Conservation (phyloP, 768 basidiomycete species). For the Russula griseocarnosa region DNA sequence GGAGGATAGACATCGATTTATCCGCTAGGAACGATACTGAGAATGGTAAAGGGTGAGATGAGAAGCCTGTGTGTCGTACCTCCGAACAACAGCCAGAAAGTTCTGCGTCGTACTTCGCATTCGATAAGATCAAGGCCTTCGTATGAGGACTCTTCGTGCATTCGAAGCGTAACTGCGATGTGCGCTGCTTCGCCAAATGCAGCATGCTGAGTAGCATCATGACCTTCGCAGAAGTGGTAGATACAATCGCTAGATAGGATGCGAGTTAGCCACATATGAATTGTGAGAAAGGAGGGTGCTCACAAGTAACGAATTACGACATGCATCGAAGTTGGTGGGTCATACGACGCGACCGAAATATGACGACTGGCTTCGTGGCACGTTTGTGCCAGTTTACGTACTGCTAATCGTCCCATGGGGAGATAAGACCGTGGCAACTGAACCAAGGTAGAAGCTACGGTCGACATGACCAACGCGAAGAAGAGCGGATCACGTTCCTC, state of each 20-base stretch:
- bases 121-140: constrained; percentile 82
- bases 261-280: constrained; percentile 13
- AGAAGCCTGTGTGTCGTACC: constrained; percentile 44
- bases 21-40: constrained; percentile 52
- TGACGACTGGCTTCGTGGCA: constrained; percentile 81
- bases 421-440: constrained; percentile 87
- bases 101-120: constrained; percentile 78
- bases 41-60: constrained; percentile 10
- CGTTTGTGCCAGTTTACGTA: constrained; percentile 78
- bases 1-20: constrained; percentile 82
- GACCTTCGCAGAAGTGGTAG: constrained; percentile 86
- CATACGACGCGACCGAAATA: constrained; percentile 74
- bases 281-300: constrained; percentile 34
- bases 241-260: constrained; percentile 58
- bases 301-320: constrained; percentile 88
- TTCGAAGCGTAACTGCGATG: constrained; percentile 73
- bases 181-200: constrained; percentile 85
- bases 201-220: constrained; percentile 82
- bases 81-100: constrained; percentile 88
- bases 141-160: constrained; percentile 85
- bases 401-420: constrained; percentile 78
- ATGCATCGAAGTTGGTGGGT: constrained; percentile 78
- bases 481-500: constrained; percentile 89
- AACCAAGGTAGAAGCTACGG: constrained; percentile 80
- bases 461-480: constrained; percentile 86